phyloP scores from a whole-genome alignment of 257 asterid species.

The Salvia rosmarinus region DNA sequence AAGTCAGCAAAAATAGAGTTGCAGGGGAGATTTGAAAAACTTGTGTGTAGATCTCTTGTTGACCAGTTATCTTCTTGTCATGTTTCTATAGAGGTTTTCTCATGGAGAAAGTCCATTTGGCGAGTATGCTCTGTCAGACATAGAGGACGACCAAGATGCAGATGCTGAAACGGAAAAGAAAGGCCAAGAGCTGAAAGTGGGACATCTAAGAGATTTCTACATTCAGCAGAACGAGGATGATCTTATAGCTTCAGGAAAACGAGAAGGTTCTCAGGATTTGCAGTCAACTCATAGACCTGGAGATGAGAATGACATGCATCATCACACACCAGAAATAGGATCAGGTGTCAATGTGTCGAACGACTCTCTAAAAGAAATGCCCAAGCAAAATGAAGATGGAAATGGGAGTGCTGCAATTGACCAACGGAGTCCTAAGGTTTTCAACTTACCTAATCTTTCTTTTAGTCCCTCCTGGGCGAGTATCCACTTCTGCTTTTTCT shows the following conservation, averaged over 20 bases:
- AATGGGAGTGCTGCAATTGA: constrained; percentile 49
- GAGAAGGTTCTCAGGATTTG: constrained; percentile 59
- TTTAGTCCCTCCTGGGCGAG: not conserved
- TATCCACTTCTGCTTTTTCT: not conserved
- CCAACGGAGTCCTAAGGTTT: constrained; percentile 74
- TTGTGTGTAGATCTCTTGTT: not conserved
- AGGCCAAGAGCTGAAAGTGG: constrained; percentile 63
- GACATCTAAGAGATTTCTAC: constrained; percentile 51
- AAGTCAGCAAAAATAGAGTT: not conserved
- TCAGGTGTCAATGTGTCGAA: constrained; percentile 47
- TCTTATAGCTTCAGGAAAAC: constrained; percentile 42
- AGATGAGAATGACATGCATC: constrained; percentile 48
- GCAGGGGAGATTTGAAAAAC: not conserved
- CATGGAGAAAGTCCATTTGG: constrained; percentile 72
- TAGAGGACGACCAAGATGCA: constrained; percentile 64
- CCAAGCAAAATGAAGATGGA: constrained; percentile 52
- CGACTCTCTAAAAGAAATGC: constrained; percentile 45
- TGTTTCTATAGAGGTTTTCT: constrained; percentile 56
- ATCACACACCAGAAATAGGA: constrained; percentile 48
- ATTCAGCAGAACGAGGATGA: constrained; percentile 49
- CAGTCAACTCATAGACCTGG: constrained; percentile 53
- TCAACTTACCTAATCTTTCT: not conserved
- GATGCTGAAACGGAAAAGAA: constrained; percentile 53
- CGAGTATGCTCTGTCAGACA: constrained; percentile 70
- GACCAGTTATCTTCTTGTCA: constrained; percentile 21